Base-by-base conservation (phyloP, 192 early-diverging fungal genomes). In the Backusella tarrabulga region DNA sequence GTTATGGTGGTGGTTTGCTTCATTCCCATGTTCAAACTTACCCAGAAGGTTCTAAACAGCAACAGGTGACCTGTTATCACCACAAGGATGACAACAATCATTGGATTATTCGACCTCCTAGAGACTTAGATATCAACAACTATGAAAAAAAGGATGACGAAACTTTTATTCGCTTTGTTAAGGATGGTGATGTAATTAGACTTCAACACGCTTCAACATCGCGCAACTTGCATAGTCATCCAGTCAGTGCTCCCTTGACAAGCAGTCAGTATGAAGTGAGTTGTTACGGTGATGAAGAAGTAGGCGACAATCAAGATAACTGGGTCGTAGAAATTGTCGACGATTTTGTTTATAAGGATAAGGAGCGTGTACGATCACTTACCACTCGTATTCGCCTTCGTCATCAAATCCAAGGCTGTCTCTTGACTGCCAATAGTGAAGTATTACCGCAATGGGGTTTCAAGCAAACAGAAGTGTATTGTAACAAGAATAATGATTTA, bases 361-460 rank as follows among this genome's bases (percentile, higher is more conserved):
- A 80, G 0, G 79, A 85, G 23, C 79, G 79, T 14, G 77, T 98
- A 68, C 88, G 88, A 68, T 89, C 96, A 0, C 86, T 99, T 34
- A 88, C 93, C 6, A 95, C 97, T 3, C 89, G 85, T 21, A 92
- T 99, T 80, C 90, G 92, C 12, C 83, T 99, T 71, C 88, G 92
- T 54, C 96, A 98, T 79, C 76, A 82, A 8, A 60, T 78, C 35
- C 83, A 90, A 23, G 90, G 90, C 52, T 99, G 98, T 78, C 83
- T 92, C 29, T 84, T 99, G 73, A 87, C 92, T 14, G 88, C 95
- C 11, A 84, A 90, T 36, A 91, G 92, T 35, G 88, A 89, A 23
- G 84, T 86, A 41, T 88, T 98, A 40, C 98, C 98, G 9, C 88
- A 97, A 82, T 99, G 98, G 98, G 98, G 96, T 26, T 98, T 94